phyloP scores from a whole-genome alignment of 2,329 filamentous ascomycete genomes.

The Penicillium sp. region DNA sequence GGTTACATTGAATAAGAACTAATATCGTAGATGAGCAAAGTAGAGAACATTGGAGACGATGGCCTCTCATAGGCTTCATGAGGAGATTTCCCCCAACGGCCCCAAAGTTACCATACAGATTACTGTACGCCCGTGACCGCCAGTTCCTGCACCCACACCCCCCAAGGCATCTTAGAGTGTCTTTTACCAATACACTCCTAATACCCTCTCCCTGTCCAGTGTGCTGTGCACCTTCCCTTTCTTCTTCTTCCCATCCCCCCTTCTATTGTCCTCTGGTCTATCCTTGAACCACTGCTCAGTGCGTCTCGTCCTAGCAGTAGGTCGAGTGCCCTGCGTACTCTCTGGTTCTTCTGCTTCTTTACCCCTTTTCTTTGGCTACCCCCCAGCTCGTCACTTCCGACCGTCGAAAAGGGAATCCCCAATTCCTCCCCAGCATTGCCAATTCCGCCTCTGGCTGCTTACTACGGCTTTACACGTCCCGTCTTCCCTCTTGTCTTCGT shows the following conservation, averaged over 20 bases:
- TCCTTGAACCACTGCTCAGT: constrained; percentile 30
- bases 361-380: constrained; percentile 9
- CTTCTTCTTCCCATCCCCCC: constrained; percentile 16
- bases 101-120: constrained; percentile 5
- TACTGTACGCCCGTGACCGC: constrained; percentile 10
- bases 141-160: constrained; percentile 4
- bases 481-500: background rate
- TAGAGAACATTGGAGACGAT: background rate
- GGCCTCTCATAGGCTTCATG: background rate
- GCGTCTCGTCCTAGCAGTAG: constrained; percentile 35
- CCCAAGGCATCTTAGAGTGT: background rate
- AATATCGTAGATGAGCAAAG: no score
- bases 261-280: constrained; percentile 21
- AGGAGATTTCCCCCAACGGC: constrained; percentile 2
- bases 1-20: background rate
- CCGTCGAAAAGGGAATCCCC: constrained; percentile 11
- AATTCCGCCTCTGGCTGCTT: constrained; percentile 9
- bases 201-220: constrained; percentile 25
- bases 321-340: constrained; percentile 24
- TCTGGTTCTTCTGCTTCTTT: constrained; percentile 11
- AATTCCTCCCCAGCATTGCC: constrained; percentile 12
- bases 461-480: background rate
- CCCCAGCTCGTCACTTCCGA: constrained; percentile 5
- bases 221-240: constrained; percentile 16
- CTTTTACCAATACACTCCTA: constrained; percentile 22